Evolutionary conservation across 2,329 filamentous ascomycete species (phyloP), one percentile per base, ranked within the genome.

Genomic region (Cordyceps javanica): DNA sequence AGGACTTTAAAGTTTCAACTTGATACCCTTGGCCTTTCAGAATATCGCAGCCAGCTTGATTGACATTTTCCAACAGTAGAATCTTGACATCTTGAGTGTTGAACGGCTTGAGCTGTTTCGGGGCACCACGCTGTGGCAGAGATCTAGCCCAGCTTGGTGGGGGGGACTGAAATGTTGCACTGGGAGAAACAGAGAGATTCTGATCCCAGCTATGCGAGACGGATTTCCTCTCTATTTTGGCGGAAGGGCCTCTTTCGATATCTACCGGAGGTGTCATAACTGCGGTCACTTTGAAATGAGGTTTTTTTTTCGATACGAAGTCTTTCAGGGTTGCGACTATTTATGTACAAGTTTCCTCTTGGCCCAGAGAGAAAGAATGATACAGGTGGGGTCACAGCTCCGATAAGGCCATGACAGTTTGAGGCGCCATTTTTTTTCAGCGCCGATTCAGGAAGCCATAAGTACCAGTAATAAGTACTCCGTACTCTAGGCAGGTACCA

Each of bases 21-120:
- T 99, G 94, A 73, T 99, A 99, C 59, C 94, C 94, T 74, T 99
- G 92, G 58, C 77, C 80, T 59, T 76, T 83, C 59, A 99, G 79
- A 58, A 97, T 92, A 48, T 95, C 86, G 66, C 86, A 83, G 14
- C 94, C 94, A 25, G 91, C 90, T 74, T 90, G 79, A 72, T 99
- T 99, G 69, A 99, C 90, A 74, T 97, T 99, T 72, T 99, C 94
- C 32, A 99, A 79, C 19, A 99, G 81, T 58, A 99, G 77, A 58
- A 99, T 96, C 77, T 97, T 97, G 76, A 99, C 91, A 70, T 97
- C 93, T 69, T 93, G 86, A 23, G 91, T 94, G 70, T 93, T 88
- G 76, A 99, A 99, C 16, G 94, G 94, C 77, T 97, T 97, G 65
- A 99, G 77, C 64, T 88, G 88, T 75, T 96, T 97, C 36, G 70